Conservation (phyloP, 805 yeast species). For the Candida jianshihensis region DNA sequence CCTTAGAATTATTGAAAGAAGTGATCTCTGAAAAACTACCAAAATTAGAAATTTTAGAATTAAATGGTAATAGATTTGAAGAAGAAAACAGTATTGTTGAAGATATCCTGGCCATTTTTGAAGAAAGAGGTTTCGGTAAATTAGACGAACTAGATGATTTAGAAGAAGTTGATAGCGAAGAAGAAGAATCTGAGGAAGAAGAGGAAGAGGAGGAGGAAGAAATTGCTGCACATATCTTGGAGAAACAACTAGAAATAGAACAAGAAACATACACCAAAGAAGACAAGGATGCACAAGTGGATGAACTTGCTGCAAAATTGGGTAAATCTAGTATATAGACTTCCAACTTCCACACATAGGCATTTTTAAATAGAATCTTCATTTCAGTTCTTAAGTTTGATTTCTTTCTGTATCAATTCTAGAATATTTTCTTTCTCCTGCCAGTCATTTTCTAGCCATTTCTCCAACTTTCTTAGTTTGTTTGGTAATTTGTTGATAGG, state of each 20-base stretch:
- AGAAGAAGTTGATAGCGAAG: slow-evolving; percentile 70
- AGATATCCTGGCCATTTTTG: slow-evolving; percentile 54
- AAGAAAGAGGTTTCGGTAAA: slow-evolving; percentile 69
- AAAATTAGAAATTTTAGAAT: slow-evolving; percentile 58
- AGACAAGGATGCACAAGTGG: slow-evolving; percentile 39
- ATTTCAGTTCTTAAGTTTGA: slow-evolving; percentile 15
- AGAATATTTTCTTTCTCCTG: slow-evolving; percentile 53
- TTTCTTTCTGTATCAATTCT: slow-evolving; percentile 30
- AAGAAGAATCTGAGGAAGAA: slow-evolving; percentile 40
- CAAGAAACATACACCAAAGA: slow-evolving; percentile 36
- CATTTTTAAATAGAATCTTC: neutral
- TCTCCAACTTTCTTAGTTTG: slow-evolving; percentile 51
- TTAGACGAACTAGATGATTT: slow-evolving; percentile 91
- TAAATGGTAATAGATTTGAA: slow-evolving; percentile 89
- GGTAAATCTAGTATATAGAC: slow-evolving; percentile 41
- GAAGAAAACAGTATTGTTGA: slow-evolving; percentile 77
- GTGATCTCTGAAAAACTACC: slow-evolving; percentile 53
- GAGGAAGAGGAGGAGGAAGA: slow-evolving; percentile 36
- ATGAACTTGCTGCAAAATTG: slow-evolving; percentile 51
- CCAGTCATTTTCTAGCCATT: slow-evolving; percentile 77
- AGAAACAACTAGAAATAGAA: slow-evolving; percentile 33
- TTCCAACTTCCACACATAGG: neutral
- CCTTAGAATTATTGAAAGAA: slow-evolving; percentile 52
- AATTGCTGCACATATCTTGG: slow-evolving; percentile 35
- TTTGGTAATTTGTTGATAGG: slow-evolving; percentile 41